These are phyloP conservation scores for Limonomyces culmigenus DNA, from an alignment of 1,284 basidiomycete species.

Conservation along the genomic window DNA sequence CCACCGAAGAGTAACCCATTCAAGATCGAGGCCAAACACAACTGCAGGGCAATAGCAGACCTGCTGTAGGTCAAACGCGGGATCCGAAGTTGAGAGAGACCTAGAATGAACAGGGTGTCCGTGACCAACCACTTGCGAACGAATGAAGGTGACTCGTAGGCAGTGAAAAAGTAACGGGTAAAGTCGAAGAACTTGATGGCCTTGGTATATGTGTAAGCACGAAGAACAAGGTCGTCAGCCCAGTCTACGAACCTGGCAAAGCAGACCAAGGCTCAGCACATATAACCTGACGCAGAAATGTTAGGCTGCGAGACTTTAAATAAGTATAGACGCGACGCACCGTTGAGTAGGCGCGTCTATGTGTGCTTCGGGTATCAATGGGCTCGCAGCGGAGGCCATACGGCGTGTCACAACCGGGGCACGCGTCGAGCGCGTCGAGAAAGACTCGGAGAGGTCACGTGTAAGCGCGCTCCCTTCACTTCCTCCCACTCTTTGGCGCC, in stretches of 20 bases:
- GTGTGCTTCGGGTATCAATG: conserved; percentile 17
- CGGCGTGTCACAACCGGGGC: no score
- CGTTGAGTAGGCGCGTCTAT: conserved; percentile 26
- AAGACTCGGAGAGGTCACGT: no score
- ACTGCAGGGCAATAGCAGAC: conserved; percentile 40
- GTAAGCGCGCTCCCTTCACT: no score
- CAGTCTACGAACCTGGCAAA: conserved; percentile 22
- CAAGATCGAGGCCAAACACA: conserved; percentile 37
- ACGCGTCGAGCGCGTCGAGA: no score
- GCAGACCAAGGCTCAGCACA: conserved; percentile 22
- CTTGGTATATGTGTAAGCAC: conserved; percentile 14
- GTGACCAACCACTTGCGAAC: conserved; percentile 55
- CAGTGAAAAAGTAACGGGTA: no score
- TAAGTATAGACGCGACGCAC: no score
- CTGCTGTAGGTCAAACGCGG: conserved; percentile 59
- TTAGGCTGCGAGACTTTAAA: no score
- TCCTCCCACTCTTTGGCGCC: no score
- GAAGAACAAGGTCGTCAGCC: conserved; percentile 1
- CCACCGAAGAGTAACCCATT: conserved; percentile 62
- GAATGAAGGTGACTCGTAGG: no score
- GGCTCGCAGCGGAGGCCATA: no score
- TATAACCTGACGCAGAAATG: no score
- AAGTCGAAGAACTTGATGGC: conserved; percentile 54
- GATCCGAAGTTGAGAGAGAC: conserved; percentile 55
- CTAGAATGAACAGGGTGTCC: conserved; percentile 43